A percentile compares a stretch with the other conserved stretches of the same genome.
Evolutionary conservation across 192 early-diverging fungal genomes (phyloP).

Genomic region (Chytriomyces confervae): DNA sequence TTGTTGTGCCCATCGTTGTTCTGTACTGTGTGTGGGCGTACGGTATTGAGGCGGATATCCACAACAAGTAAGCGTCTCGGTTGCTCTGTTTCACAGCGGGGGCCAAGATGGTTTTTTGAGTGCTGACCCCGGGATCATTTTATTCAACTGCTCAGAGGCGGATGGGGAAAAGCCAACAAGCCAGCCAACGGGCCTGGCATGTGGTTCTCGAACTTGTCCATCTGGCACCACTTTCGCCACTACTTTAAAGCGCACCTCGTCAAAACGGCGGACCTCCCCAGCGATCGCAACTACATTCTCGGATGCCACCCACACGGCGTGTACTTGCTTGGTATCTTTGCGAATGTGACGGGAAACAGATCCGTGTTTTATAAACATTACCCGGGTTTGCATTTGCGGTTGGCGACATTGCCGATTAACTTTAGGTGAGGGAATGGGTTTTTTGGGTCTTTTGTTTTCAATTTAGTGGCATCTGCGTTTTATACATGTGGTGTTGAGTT

Average conservation of each 20-base stretch:
- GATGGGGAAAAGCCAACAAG: conserved; percentile 21
- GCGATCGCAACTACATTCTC: conserved; percentile 41
- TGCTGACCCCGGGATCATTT: too few species aligned
- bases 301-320: conserved; percentile 37
- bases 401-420: conserved; percentile 44
- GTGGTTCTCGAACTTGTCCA: conserved; percentile 19
- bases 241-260: conserved; percentile 43
- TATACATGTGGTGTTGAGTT: not conserved
- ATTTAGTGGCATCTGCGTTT: not conserved
- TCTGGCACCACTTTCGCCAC: conserved; percentile 36
- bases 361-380: conserved; percentile 32
- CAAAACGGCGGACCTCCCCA: conserved; percentile 37
- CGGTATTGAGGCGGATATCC: conserved; percentile 23
- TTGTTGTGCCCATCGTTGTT: conserved; percentile 16
- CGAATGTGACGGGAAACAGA: conserved; percentile 31
- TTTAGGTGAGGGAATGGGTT: conserved; percentile 21
- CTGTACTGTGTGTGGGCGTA: conserved; percentile 28
- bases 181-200: not conserved
- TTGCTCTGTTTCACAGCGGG: too few species aligned
- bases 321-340: conserved; percentile 40
- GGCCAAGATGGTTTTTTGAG: too few species aligned
- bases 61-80: conserved; percentile 12
- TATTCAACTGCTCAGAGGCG: conserved; percentile 4
- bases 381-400: conserved; percentile 28
- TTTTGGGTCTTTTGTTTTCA: not conserved